Evolutionary conservation across 2,329 filamentous ascomycete species (phyloP).

Genomic region (Ceratocystis cubensis): DNA sequence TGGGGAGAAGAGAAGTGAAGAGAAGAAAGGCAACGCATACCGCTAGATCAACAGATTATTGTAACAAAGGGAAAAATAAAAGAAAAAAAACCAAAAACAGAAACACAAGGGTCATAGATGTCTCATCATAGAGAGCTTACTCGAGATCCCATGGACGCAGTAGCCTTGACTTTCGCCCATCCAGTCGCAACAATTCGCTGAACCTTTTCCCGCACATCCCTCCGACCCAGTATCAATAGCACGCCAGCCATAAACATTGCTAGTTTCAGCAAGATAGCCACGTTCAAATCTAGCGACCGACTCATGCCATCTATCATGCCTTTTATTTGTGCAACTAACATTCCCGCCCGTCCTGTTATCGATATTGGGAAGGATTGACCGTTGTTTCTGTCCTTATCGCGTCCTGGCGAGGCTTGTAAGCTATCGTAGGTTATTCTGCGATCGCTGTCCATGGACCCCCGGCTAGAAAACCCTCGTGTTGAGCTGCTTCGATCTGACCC

Average conservation of each 20-base stretch:
- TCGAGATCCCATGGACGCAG: constrained; percentile 92
- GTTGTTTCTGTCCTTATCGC: constrained; percentile 21
- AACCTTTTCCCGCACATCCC: constrained; percentile 62
- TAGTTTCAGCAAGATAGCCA: constrained; percentile 45
- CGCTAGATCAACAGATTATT: constrained; percentile 1
- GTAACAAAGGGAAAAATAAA: constrained; percentile 5
- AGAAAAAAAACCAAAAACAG: constrained; percentile 4
- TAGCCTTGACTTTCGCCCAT: constrained; percentile 72
- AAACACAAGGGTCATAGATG: not conserved
- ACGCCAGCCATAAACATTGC: constrained; percentile 71
- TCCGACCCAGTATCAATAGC: constrained; percentile 60
- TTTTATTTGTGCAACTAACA: constrained; percentile 42
- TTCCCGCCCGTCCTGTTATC: constrained; percentile 32
- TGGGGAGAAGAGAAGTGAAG: constrained; percentile 1
- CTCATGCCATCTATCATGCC: constrained; percentile 40
- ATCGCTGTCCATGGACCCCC: not conserved
- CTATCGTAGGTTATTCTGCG: not conserved
- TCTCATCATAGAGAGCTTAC: constrained; percentile 71
- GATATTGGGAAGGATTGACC: constrained; percentile 26
- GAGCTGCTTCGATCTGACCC: constrained; percentile 27
- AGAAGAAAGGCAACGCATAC: not conserved
- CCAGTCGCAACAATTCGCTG: constrained; percentile 53
- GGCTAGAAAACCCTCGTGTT: constrained; percentile 9
- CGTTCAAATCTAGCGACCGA: constrained; percentile 42
- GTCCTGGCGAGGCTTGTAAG: not conserved